These are phyloP conservation scores for Xanthoceras sorbifolium DNA, from an alignment of 345 rosid species.

Conservation along the genomic window DNA sequence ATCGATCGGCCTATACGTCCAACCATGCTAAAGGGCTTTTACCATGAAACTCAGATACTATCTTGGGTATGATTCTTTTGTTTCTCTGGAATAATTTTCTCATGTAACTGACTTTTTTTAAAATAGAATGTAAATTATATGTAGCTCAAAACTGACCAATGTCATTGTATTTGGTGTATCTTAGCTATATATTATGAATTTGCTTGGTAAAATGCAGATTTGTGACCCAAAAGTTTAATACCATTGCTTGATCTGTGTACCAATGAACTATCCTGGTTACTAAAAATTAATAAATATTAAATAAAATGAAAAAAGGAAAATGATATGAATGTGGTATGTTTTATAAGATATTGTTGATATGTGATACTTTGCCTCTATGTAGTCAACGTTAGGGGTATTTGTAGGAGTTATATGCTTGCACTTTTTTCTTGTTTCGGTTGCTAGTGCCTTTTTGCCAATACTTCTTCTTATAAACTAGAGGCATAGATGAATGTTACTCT, in stretches of 20 bases:
- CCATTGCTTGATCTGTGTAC: background rate
- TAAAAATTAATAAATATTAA: background rate
- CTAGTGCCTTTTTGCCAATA: background rate
- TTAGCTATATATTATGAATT: background rate
- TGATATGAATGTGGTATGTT: background rate
- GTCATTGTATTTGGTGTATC: background rate
- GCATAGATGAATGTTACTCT: background rate
- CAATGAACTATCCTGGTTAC: background rate
- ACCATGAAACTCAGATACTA: slow-evolving; percentile 92
- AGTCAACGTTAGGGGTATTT: background rate
- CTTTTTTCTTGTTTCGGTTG: background rate
- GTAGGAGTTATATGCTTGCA: background rate
- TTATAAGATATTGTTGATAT: background rate
- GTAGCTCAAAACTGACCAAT: background rate
- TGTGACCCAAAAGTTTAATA: background rate
- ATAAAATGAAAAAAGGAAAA: background rate
- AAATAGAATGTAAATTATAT: background rate
- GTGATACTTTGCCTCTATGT: background rate
- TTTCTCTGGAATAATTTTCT: slow-evolving; percentile 8
- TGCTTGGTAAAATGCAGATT: background rate
- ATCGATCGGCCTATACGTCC: slow-evolving; percentile 98
- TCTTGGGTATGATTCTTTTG: slow-evolving; percentile 71
- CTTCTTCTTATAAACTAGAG: background rate
- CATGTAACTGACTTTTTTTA: background rate
- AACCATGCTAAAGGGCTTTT: slow-evolving; percentile 93